Conservation (phyloP, 208 protist species). For the Sergeia podlipaevii region DNA sequence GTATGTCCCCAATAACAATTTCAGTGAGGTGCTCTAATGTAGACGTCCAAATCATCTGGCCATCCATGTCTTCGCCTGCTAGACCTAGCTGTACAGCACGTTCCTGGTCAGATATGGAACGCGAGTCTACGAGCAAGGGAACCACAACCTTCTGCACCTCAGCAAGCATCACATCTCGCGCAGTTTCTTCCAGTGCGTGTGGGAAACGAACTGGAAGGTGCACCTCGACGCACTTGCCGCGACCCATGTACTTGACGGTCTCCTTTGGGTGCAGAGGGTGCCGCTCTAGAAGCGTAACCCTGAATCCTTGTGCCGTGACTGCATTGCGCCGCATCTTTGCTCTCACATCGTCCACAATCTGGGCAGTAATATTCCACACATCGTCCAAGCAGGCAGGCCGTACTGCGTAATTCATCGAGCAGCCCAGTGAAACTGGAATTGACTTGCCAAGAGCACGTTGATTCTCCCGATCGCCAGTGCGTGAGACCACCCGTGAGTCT, state of each 20-base stretch:
- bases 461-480: conserved; percentile 76
- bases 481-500: conserved; percentile 62
- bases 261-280: conserved; percentile 76
- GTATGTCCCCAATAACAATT: conserved; percentile 72
- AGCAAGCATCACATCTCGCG: conserved; percentile 37
- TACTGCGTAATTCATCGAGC: conserved; percentile 90
- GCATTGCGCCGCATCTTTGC: conserved; percentile 57
- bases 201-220: conserved; percentile 62
- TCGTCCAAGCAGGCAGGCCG: conserved; percentile 50
- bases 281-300: conserved; percentile 74
- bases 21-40: conserved; percentile 32
- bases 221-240: conserved; percentile 77
- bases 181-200: conserved; percentile 27
- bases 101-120: conserved; percentile 39
- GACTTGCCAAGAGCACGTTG: conserved; percentile 51
- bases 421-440: conserved; percentile 54
- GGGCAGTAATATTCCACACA: conserved; percentile 51
- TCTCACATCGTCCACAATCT: conserved; percentile 73
- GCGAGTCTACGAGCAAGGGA: conserved; percentile 46
- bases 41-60: conserved; percentile 52
- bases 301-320: conserved; percentile 28
- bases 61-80: background rate
- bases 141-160: conserved; percentile 25
- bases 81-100: conserved; percentile 50
- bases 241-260: conserved; percentile 83